Conservation (phyloP, 2,329 filamentous ascomycete genomes). For the Penicillium decumbens region DNA sequence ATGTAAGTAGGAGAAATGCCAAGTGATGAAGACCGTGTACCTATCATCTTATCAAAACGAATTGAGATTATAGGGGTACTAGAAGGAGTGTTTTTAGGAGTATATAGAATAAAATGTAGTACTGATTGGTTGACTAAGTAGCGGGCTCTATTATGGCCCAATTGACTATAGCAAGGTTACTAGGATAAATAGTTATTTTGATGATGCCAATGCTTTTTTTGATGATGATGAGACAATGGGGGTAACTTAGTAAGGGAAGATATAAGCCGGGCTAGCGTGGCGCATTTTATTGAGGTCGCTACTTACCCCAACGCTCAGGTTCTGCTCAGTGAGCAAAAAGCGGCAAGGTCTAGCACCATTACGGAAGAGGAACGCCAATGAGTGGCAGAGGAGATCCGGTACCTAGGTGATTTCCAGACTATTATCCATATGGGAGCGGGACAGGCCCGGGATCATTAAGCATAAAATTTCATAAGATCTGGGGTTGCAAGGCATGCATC, state of each 20-base stretch:
- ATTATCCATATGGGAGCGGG: not conserved
- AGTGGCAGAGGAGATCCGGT: not conserved
- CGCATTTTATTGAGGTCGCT: conserved; percentile 3
- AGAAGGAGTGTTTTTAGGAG: not conserved
- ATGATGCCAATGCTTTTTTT: conserved; percentile 30
- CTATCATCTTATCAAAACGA: too few relatives aligned
- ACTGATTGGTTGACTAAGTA: not conserved
- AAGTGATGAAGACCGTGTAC: too few relatives aligned
- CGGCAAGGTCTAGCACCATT: not conserved
- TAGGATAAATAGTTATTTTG: not conserved
- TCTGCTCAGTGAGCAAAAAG: not conserved
- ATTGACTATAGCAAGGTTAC: not conserved
- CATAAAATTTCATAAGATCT: not conserved
- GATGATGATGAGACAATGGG: not conserved
- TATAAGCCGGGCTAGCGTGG: not conserved
- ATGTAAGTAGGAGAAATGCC: too few relatives aligned
- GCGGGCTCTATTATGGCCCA: not conserved
- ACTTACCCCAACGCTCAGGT: not conserved
- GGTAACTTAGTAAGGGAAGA: not conserved
- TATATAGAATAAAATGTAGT: not conserved
- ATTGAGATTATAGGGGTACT: not conserved
- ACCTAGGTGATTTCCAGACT: not conserved
- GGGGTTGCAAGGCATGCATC: not conserved
- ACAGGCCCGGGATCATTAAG: not conserved
- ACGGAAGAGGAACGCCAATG: not conserved